A percentile compares a stretch with the other conserved stretches of the same genome.
Conservation (phyloP, 805 yeast species). For the Monosporozyma aerobia region DNA sequence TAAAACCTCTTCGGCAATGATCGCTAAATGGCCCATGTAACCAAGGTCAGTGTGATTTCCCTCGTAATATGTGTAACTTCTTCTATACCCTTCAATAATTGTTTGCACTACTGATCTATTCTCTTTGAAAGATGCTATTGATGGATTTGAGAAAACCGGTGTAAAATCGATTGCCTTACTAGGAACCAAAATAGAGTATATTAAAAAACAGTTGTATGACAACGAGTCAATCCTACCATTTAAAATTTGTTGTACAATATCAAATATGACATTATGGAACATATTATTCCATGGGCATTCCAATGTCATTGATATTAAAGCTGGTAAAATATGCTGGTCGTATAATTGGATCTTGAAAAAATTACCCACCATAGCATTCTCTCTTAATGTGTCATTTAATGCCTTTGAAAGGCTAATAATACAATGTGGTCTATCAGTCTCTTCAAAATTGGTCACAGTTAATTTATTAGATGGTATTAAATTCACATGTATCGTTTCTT, state of each 20-base stretch:
- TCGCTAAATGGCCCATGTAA: constrained; percentile 92
- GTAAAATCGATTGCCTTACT: constrained; percentile 13
- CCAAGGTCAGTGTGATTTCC: constrained; percentile 65
- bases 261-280: constrained; percentile 94
- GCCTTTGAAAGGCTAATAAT: not conserved
- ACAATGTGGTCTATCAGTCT: not conserved
- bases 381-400: constrained; percentile 32
- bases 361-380: constrained; percentile 75
- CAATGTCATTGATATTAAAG: constrained; percentile 68
- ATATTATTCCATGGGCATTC: constrained; percentile 94
- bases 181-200: constrained; percentile 29
- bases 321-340: constrained; percentile 60
- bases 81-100: constrained; percentile 53
- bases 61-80: constrained; percentile 52
- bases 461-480: not conserved
- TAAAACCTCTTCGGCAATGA: constrained; percentile 92
- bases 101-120: constrained; percentile 49
- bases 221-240: constrained; percentile 71
- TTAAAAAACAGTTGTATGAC: constrained; percentile 73
- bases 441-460: not conserved
- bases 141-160: not conserved
- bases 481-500: not conserved
- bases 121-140: constrained; percentile 34
- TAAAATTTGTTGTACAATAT: constrained; percentile 86
- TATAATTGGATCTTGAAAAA: constrained; percentile 70